These are phyloP conservation scores for Lipomyces oligophaga DNA, from an alignment of 805 yeast species.

Conservation along the genomic window DNA sequence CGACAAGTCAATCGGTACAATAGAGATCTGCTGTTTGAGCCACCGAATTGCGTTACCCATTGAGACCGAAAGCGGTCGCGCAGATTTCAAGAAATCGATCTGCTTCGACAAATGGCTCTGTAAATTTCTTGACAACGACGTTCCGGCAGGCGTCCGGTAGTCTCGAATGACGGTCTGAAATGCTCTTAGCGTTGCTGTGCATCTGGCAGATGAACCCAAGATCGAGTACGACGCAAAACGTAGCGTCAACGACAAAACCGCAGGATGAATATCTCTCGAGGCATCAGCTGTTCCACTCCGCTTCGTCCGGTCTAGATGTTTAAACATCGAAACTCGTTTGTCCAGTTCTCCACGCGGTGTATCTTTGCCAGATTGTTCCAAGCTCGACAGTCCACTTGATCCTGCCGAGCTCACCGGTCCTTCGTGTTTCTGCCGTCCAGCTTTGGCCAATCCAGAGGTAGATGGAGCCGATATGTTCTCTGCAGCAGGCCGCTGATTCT, in stretches of 20 bases:
- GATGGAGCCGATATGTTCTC: slow-evolving; percentile 1
- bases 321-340: slow-evolving; percentile 36
- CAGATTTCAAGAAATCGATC: slow-evolving; percentile 84
- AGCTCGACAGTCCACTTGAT: slow-evolving; percentile 36
- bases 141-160: slow-evolving; percentile 79
- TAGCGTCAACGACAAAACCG: slow-evolving; percentile 70
- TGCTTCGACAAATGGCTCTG: slow-evolving; percentile 86
- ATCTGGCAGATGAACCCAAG: slow-evolving; percentile 85
- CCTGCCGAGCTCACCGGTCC: slow-evolving; percentile 1
- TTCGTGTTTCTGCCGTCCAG: slow-evolving; percentile 5
- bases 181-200: slow-evolving; percentile 77
- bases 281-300: slow-evolving; percentile 48
- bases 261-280: slow-evolving; percentile 78
- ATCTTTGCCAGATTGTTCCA: slow-evolving; percentile 7
- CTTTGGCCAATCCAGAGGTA: slow-evolving; percentile 2
- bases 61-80: slow-evolving; percentile 84
- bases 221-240: slow-evolving; percentile 78
- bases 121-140: slow-evolving; percentile 80
- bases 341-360: slow-evolving; percentile 35
- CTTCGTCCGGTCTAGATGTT: slow-evolving; percentile 39
- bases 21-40: slow-evolving; percentile 90
- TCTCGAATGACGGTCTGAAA: slow-evolving; percentile 76
- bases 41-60: slow-evolving; percentile 98
- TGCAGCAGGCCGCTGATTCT: slow-evolving; percentile 6
- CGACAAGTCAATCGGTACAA: slow-evolving; percentile 65